These are phyloP conservation scores for Monoraphidium neglectum DNA, from an alignment of 139 green algal species.

Conservation along the genomic window DNA sequence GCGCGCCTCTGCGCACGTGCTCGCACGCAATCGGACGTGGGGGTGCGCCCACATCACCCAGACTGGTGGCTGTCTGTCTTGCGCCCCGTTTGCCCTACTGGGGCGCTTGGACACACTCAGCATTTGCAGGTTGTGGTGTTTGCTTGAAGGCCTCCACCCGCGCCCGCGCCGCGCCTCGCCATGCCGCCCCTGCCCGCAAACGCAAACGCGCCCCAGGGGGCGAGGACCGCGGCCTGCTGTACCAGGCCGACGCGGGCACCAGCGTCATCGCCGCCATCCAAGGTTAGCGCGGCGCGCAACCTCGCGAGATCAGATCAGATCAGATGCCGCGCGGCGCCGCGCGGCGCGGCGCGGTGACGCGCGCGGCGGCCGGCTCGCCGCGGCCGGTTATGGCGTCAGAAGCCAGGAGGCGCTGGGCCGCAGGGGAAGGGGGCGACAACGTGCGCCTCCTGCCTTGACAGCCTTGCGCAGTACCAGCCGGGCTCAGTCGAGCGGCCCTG, in stretches of 20 bases:
- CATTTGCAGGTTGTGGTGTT: background rate
- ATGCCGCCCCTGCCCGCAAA: background rate
- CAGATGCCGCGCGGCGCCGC: background rate
- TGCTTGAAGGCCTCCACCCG: background rate
- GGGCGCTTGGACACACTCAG: background rate
- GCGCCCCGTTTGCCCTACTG: background rate
- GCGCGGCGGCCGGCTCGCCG: background rate
- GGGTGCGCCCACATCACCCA: background rate
- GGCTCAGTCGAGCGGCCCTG: too few relatives aligned
- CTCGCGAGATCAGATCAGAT: background rate
- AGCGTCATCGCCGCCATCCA: slow-evolving; percentile 58
- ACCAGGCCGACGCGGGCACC: slow-evolving; percentile 50
- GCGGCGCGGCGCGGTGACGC: background rate
- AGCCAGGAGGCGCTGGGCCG: background rate
- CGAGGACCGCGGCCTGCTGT: slow-evolving; percentile 71
- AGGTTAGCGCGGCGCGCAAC: slow-evolving; percentile 5
- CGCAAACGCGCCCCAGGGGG: slow-evolving; percentile 37
- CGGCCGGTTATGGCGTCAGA: too few relatives aligned
- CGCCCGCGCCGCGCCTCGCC: background rate
- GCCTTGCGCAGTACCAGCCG: too few relatives aligned
- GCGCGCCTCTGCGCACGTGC: background rate
- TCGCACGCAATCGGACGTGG: background rate
- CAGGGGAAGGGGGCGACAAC: background rate
- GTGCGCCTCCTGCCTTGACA: background rate
- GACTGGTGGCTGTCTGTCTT: too few relatives aligned